phyloP scores from a whole-genome alignment of 495 filamentous ascomycete species.

The Rostrohypoxylon terebratum region DNA sequence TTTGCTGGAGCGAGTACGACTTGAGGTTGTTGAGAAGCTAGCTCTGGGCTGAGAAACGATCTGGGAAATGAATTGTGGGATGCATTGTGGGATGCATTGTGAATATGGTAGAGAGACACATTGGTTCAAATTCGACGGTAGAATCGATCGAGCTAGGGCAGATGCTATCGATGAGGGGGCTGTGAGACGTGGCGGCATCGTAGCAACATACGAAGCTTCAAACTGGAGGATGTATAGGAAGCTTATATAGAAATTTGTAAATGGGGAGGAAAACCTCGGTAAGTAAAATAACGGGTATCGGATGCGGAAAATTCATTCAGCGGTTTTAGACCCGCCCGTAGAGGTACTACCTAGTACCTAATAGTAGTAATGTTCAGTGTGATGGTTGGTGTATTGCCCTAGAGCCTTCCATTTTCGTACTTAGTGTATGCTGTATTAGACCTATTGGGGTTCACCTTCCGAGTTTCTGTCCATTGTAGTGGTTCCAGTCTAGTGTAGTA shows the following conservation, averaged over 20 bases:
- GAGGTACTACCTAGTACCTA: too few species aligned
- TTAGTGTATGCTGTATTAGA: too few species aligned
- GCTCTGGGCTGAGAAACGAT: conserved; percentile 9
- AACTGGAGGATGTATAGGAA: conserved; percentile 28
- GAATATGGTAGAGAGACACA: conserved; percentile 20
- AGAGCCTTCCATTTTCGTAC: background rate
- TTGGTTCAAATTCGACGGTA: conserved; percentile 9
- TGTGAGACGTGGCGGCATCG: conserved; percentile 49
- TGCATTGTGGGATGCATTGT: too few species aligned
- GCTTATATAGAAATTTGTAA: conserved; percentile 22
- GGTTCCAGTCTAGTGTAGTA: too few species aligned
- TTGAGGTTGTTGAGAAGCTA: conserved; percentile 47
- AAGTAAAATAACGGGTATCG: conserved; percentile 13
- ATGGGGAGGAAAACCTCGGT: conserved; percentile 11
- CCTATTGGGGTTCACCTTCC: too few species aligned
- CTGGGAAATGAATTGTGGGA: too few species aligned
- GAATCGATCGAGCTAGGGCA: conserved; percentile 4
- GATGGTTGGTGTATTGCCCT: background rate
- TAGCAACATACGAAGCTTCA: conserved; percentile 27
- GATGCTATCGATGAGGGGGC: conserved; percentile 30
- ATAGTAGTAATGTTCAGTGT: too few species aligned
- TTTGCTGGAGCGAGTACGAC: conserved; percentile 41
- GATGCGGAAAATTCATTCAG: conserved; percentile 11
- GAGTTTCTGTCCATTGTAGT: too few species aligned
- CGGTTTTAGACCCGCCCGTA: background rate